Percentiles rank a stretch among this genome's conserved stretches.
Conservation (phyloP, 257 asterid species). For the Fraxinus cuspidata region DNA sequence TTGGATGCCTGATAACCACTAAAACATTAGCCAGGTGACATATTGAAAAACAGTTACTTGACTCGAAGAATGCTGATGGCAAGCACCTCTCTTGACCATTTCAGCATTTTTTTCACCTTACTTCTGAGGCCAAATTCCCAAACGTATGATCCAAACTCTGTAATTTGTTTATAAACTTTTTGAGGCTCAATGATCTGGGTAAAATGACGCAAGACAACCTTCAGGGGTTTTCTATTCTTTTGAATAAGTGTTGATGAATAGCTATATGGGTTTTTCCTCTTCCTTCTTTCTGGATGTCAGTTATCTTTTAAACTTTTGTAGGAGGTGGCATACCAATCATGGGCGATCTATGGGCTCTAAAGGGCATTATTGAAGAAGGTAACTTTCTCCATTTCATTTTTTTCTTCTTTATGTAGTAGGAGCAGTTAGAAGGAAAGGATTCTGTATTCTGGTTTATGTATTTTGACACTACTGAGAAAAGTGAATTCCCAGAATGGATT, state of each 20-base stretch:
- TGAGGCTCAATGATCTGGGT: background rate
- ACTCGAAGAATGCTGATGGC: background rate
- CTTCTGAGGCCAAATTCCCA: background rate
- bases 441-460: slow-evolving; percentile 2
- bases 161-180: background rate
- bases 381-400: slow-evolving; percentile 20
- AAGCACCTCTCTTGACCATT: background rate
- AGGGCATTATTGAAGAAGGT: slow-evolving; percentile 95
- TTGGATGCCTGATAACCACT: background rate
- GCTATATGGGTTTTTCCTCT: background rate
- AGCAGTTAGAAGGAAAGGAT: slow-evolving; percentile 7
- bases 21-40: background rate
- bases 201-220: background rate
- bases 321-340: slow-evolving; percentile 98
- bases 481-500: background rate
- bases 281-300: slow-evolving; percentile 11
- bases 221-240: background rate
- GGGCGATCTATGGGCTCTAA: slow-evolving; percentile 98
- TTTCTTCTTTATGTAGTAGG: slow-evolving; percentile 7
- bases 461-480: background rate
- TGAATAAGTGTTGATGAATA: background rate
- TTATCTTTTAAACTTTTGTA: slow-evolving; percentile 32
- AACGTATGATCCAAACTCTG: background rate
- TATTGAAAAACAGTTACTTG: background rate
- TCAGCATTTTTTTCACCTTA: background rate